These are phyloP conservation scores for Nannizzia gypsea DNA, from an alignment of 2,329 filamentous ascomycete species.

Conservation along the genomic window DNA sequence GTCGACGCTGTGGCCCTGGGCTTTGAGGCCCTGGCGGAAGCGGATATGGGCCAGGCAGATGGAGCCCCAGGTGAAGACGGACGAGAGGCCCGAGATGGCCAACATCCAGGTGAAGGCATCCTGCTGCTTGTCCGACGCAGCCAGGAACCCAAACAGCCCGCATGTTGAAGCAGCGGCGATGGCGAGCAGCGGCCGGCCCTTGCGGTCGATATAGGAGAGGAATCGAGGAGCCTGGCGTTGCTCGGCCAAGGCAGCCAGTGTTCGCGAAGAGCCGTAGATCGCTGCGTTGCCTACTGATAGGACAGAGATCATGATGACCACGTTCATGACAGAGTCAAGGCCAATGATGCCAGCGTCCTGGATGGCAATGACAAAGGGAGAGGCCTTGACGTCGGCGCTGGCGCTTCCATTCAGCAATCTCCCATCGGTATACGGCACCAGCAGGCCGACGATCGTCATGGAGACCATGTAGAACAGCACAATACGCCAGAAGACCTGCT, in stretches of 20 bases:
- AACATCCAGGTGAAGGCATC: constrained; percentile 70
- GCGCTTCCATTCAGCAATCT: constrained; percentile 24
- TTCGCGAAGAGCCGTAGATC: constrained; percentile 83
- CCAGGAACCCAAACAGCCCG: constrained; percentile 68
- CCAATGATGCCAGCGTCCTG: constrained; percentile 68
- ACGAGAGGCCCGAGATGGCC: constrained; percentile 58
- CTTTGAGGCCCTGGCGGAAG: constrained; percentile 69
- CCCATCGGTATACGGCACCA: constrained; percentile 44
- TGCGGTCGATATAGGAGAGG: constrained; percentile 69
- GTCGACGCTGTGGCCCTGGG: constrained; percentile 55
- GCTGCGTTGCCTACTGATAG: constrained; percentile 85
- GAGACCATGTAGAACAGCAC: constrained; percentile 80
- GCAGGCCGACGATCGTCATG: constrained; percentile 65
- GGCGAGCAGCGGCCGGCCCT: constrained; percentile 65
- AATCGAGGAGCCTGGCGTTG: constrained; percentile 69
- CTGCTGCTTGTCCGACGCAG: constrained; percentile 48
- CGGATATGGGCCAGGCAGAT: constrained; percentile 89
- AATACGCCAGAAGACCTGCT: constrained; percentile 93
- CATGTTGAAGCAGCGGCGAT: constrained; percentile 56
- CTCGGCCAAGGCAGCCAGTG: constrained; percentile 77
- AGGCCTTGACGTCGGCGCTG: constrained; percentile 36
- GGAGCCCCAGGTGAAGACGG: constrained; percentile 66
- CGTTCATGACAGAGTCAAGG: constrained; percentile 82
- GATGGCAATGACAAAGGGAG: constrained; percentile 89
- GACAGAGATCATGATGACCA: constrained; percentile 83